Conservation (phyloP, 352 stramenopile species). For the Globisporangium parvum region DNA sequence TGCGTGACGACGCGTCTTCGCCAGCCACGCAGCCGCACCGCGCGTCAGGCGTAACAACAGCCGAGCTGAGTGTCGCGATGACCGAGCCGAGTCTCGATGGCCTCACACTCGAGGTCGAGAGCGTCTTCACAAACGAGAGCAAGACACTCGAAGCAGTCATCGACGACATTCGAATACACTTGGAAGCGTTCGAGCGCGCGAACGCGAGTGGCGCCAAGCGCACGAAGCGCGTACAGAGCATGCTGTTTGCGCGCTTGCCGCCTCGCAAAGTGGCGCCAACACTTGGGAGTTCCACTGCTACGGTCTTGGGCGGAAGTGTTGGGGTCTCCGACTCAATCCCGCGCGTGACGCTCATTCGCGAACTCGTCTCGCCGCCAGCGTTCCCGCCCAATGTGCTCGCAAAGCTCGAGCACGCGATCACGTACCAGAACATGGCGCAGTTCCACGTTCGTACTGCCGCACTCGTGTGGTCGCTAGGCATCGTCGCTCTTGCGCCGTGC, state of each 20-base stretch:
- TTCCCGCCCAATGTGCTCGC: slow-evolving; percentile 34
- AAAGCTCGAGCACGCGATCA: slow-evolving; percentile 46
- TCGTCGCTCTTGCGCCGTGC: neutral
- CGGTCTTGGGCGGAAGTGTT: neutral
- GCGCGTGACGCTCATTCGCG: slow-evolving; percentile 49
- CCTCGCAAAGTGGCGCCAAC: slow-evolving; percentile 17
- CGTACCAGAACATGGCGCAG: slow-evolving; percentile 60
- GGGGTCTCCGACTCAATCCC: slow-evolving; percentile 20
- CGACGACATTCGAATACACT: slow-evolving; percentile 23
- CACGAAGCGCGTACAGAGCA: slow-evolving; percentile 19
- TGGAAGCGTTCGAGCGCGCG: slow-evolving; percentile 18
- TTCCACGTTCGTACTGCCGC: slow-evolving; percentile 37
- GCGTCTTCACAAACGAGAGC: slow-evolving; percentile 8
- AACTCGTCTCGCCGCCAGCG: slow-evolving; percentile 39
- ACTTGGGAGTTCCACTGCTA: neutral
- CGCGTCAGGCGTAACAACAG: neutral
- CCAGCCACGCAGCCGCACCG: slow-evolving; percentile 2
- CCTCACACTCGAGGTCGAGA: slow-evolving; percentile 11
- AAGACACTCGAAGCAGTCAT: slow-evolving; percentile 16
- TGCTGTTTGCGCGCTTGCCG: slow-evolving; percentile 30
- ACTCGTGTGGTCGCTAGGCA: neutral
- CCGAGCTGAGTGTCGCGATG: neutral
- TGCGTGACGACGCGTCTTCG: slow-evolving; percentile 8
- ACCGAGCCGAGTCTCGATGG: neutral
- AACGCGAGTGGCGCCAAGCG: slow-evolving; percentile 7